Percentiles rank a stretch among this genome's conserved stretches.
phyloP scores from a whole-genome alignment of 1,139 yeast species.

The Pichia sp. region DNA sequence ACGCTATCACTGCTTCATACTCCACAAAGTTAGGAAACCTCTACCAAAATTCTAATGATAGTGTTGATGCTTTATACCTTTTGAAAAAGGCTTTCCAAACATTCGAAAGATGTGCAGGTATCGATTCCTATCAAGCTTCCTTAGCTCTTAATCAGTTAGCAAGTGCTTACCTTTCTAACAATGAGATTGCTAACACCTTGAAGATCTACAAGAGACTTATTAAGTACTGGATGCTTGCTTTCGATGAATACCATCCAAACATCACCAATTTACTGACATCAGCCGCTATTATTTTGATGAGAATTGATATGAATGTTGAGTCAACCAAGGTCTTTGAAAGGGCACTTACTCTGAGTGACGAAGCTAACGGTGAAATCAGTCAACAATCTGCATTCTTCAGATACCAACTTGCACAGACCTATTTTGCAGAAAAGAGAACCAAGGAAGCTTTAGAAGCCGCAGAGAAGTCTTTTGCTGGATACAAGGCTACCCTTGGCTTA shows the following conservation, averaged over 20 bases:
- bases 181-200: conserved; percentile 55
- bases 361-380: conserved; percentile 41
- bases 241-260: conserved; percentile 62
- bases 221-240: conserved; percentile 46
- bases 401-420: conserved; percentile 62
- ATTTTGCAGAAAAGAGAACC: conserved; percentile 46
- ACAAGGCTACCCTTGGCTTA: conserved; percentile 52
- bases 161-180: conserved; percentile 56
- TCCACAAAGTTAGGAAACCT: conserved; percentile 9
- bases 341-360: conserved; percentile 35
- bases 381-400: conserved; percentile 53
- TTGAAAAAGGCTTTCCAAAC: conserved; percentile 68
- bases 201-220: conserved; percentile 57
- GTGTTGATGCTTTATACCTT: conserved; percentile 54
- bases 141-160: conserved; percentile 73
- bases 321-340: conserved; percentile 44
- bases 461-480: conserved; percentile 44
- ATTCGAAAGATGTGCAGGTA: conserved; percentile 73
- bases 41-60: conserved; percentile 24
- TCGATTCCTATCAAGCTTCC: conserved; percentile 72
- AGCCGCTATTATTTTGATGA: conserved; percentile 54
- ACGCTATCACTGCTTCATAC: conserved; percentile 69
- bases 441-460: conserved; percentile 50
- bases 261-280: conserved; percentile 58
- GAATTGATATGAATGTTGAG: conserved; percentile 38